phyloP scores from a whole-genome alignment of 495 filamentous ascomycete species.

The Bombardia bombarda region DNA sequence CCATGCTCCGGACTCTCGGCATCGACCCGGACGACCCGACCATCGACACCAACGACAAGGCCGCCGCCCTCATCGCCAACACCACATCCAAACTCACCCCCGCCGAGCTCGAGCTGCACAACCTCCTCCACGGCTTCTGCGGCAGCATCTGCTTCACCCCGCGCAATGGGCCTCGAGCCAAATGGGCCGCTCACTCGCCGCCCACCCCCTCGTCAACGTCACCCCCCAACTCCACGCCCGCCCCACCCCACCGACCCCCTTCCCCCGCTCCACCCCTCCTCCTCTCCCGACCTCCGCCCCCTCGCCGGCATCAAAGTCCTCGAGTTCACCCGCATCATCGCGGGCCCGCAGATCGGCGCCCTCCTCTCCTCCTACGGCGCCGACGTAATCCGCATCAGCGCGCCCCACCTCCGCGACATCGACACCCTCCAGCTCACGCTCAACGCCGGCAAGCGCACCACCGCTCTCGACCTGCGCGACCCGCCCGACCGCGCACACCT shows the following conservation, averaged over 20 bases:
- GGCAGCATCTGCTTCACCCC: conserved; percentile 23
- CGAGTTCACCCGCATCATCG: conserved; percentile 46
- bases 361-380: conserved; percentile 50
- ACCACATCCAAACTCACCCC: conserved; percentile 3
- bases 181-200: conserved; percentile 16
- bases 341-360: conserved; percentile 44
- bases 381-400: conserved; percentile 22
- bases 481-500: conserved; percentile 36
- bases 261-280: conserved; percentile 3
- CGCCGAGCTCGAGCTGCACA: conserved; percentile 18
- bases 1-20: conserved; percentile 12
- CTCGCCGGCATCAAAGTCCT: conserved; percentile 35
- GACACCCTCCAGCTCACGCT: conserved; percentile 12
- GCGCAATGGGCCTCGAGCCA: conserved; percentile 5
- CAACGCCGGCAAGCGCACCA: conserved; percentile 33
- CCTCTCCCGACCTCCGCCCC: conserved; percentile 5
- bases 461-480: conserved; percentile 37
- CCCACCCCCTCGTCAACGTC: conserved; percentile 16
- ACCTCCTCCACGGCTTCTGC: conserved; percentile 15
- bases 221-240: neutral
- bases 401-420: conserved; percentile 15
- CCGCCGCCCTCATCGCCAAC: conserved; percentile 12
- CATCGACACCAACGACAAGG: conserved; percentile 11
- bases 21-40: conserved; percentile 12
- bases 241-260: conserved; percentile 4